Evolutionary conservation across 768 basidiomycete genomes (phyloP).

Genomic region (Mycena capillaripes): DNA sequence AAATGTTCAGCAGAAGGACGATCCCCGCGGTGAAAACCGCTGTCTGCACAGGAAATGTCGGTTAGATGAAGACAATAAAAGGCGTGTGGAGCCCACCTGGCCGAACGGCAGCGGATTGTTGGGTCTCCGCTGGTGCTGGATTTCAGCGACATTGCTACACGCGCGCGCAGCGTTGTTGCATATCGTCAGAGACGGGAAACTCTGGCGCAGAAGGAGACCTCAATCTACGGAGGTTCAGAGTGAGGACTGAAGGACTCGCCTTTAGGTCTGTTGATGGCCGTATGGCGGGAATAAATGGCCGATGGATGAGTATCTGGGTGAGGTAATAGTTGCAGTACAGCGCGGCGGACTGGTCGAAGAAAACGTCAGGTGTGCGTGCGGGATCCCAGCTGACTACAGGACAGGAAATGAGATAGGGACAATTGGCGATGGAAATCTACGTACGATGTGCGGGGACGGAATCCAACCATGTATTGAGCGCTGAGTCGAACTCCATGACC

Average conservation of each 20-base stretch:
- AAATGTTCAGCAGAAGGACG: conserved; percentile 30
- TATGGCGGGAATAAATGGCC: conserved; percentile 71
- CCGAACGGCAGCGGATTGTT: conserved; percentile 25
- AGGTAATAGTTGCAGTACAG: conserved; percentile 65
- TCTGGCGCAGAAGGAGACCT: not conserved
- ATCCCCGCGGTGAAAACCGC: conserved; percentile 32
- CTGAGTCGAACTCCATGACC: conserved; percentile 47
- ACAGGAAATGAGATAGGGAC: not conserved
- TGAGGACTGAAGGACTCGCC: not conserved
- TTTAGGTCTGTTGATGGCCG: conserved; percentile 55
- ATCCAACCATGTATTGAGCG: conserved; percentile 67
- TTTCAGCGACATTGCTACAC: conserved; percentile 67
- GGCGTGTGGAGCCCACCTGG: not conserved
- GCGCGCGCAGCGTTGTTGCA: conserved; percentile 77
- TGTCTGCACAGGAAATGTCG: not conserved
- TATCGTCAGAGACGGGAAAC: conserved; percentile 74
- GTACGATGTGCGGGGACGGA: conserved; percentile 60
- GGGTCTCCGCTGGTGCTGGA: conserved; percentile 47
- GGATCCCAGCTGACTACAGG: conserved; percentile 62
- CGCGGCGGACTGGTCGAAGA: conserved; percentile 44
- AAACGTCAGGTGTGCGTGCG: conserved; percentile 50
- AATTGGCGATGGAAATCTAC: not conserved
- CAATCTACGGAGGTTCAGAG: too few relatives aligned
- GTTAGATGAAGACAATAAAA: too few relatives aligned
- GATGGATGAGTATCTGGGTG: conserved; percentile 68